Evolutionary conservation across 768 basidiomycete genomes (phyloP).

Genomic region (Albatrellus ellisii): DNA sequence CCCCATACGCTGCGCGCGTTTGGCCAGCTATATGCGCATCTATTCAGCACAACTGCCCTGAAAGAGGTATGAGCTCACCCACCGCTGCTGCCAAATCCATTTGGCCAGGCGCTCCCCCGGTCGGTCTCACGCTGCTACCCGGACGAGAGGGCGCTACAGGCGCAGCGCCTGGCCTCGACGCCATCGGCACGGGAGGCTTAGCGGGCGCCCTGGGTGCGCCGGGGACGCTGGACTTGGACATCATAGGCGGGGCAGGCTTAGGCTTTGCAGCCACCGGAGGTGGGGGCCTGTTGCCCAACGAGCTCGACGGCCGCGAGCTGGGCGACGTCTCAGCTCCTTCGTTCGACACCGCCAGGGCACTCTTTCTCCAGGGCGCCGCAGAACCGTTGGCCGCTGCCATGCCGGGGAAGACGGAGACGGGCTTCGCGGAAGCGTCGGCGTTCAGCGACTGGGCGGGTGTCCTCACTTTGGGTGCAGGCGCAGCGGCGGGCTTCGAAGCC

Average conservation of each 20-base stretch:
- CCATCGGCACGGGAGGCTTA: constrained; percentile 52
- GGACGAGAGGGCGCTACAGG: constrained; percentile 21
- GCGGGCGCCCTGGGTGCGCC: constrained; percentile 40
- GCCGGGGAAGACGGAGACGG: constrained; percentile 73
- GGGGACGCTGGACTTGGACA: too few species aligned
- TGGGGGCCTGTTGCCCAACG: constrained; percentile 33
- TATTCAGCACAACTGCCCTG: constrained; percentile 5
- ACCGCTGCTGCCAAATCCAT: constrained; percentile 79
- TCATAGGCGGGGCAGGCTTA: constrained; percentile 40
- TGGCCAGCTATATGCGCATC: constrained; percentile 45
- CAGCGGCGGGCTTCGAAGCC: constrained; percentile 6
- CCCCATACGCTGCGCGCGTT: constrained; percentile 44
- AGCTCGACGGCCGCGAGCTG: constrained; percentile 38
- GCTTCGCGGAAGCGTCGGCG: constrained; percentile 58
- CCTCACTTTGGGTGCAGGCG: constrained; percentile 20
- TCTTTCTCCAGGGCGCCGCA: constrained; percentile 63
- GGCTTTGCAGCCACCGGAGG: constrained; percentile 48
- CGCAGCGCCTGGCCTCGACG: constrained; percentile 34
- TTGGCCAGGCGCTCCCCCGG: constrained; percentile 39
- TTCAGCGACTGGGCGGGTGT: constrained; percentile 25
- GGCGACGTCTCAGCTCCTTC: constrained; percentile 26
- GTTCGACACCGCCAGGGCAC: constrained; percentile 17
- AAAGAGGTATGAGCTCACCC: constrained; percentile 21
- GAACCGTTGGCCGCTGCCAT: constrained; percentile 58
- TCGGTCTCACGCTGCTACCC: constrained; percentile 27